Evolutionary conservation across 306 rosid genomes (phyloP), one percentile per base, ranked within the genome.

Genomic region (Pterocarpus santalinus): DNA sequence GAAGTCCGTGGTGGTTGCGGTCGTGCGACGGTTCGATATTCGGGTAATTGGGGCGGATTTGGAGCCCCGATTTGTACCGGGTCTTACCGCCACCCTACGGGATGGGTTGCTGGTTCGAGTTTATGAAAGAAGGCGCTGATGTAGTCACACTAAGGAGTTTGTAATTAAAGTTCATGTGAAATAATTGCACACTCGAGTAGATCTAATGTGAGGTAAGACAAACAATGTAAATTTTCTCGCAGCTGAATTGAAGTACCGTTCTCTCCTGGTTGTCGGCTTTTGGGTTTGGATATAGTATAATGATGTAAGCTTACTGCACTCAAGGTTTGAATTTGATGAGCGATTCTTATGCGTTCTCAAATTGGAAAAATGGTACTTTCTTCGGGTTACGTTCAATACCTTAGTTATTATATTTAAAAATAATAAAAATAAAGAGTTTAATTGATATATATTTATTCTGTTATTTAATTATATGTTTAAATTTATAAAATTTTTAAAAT

Each of bases 31-130:
- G 72, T 95, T 89, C 8, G 85, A 91, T 41, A 64, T 95, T 34
- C 89, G 86, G 44, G 87, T 87, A 0, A 46, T 30, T 4, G 74
- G 62, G 6, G 7, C 90, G 0, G 72, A 75, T 14, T 71, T 12
- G 36, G 77, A 69, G 16, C 92, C 80, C 3, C 90, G 75, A 16
- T 95, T 93, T 4, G 65, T 53, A 0, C 92, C 96, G 3, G 98
- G 96, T 62, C 85, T 95, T 1, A 93, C 99, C 0, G 97, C 99
- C 15, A 87, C 88, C 0, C 73, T 90, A 2, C 81, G 87, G 60
- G 94, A 92, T 0, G 99, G 99, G 13, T 72, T 95, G 47, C 92
- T 92, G 4, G 91, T 93, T 67, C 61, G 14, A 22, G 86, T 95
- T 53, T 47, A 46, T 43, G 88, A 88, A 38, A 90, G 93, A 65